Evolutionary conservation across 192 early-diverging fungal genomes (phyloP), one percentile per base, ranked within the genome.

Genomic region (Coemansia sp.): DNA sequence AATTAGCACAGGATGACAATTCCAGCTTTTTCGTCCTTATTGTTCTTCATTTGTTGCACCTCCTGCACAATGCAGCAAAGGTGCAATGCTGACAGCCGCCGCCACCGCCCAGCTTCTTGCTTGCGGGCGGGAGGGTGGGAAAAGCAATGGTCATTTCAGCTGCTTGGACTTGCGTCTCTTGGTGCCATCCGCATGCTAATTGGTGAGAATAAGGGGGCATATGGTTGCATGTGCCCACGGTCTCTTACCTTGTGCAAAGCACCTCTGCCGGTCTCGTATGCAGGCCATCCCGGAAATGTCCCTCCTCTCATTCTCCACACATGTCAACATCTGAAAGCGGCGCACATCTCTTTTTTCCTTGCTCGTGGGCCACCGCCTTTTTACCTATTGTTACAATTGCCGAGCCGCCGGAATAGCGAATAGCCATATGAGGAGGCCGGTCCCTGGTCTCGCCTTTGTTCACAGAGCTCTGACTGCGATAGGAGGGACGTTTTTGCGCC

Each of bases 271-370:
- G 43, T 45, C 43, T 45, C 43, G 43, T 18, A 45, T 45, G 18
- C 43, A 45, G 43, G 20, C 43, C 6, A 18, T 45, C 43, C 43
- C 43, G n/a, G 43, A 21, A 45, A 45, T 9, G 18, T 9, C n/a
- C 43, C n/a, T 20, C 43, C 43, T 45, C 20, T 45, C 39, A 5
- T 45, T 45, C 43, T 45, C 43, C 43, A 2, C 43, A 45, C 43
- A 55, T 55, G 26, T 55, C 51, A 55, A 55, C 51, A 33, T 55
- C 28, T 55, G 51, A 55, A 55, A 31, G 26, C 51, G 14, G 51
- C 26, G 51, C 51, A 55, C 16, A 21, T 42, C 39, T 42, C 16
- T 42, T 42, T 42, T 38, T 13, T 13, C 18, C 43, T 45, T 45
- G 43, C 43, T 45, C 18, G 9, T 55, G 48, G 20, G 26, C 26